Evolutionary conservation across 1,284 basidiomycete species (phyloP), one percentile per base, ranked within the genome.

Genomic region (Irpex sp.): DNA sequence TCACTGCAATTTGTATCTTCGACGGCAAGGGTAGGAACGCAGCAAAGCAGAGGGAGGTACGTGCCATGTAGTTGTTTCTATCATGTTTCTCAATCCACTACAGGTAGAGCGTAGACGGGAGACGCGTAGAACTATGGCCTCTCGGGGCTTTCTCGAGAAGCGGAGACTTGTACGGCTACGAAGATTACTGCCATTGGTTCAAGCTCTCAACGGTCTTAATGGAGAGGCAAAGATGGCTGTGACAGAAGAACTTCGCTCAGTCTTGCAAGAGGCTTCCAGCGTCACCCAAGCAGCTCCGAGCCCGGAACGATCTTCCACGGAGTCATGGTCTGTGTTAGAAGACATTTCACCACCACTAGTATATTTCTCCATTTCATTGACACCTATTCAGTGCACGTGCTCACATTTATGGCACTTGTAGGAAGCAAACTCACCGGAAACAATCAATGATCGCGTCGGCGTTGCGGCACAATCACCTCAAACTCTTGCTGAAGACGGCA

Each of bases 11-110:
- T 5, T 93, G 91, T 69, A 85, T 93, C 1, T 93, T 93, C 69
- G 91, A 93, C 68, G 91, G 91, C 6, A 81, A 81, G 63, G 75
- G 83, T 61, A 82, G 92, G 19, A 86, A 77, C 69, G 59, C 71
- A n/a, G 92, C 91, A 2, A 93, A 93, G 71, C 78, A 81, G 46
- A 75, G 77, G 43, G 92, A 93, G 82, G 91, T 90, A 63, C 60
- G 75, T 67, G n/a, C 46, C 17, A 39, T 54, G 19, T 47, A 19
- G 17, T 15, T 8, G 17, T 8, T 47, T n/a, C 21, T 15, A 17
- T 9, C 53, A 66, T 39, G 58, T 36, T 63, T 58, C 37, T 46
- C 49, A 35, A 43, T 43, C 13, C n/a, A 46, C 57, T 35, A n/a
- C 62, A 88, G 84, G 70, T 76, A 13, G 77, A 82, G 63, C 78